Percentiles rank a stretch among this genome's conserved stretches.
Conservation (phyloP, 495 filamentous ascomycete species). For the Penicillium lividum region DNA sequence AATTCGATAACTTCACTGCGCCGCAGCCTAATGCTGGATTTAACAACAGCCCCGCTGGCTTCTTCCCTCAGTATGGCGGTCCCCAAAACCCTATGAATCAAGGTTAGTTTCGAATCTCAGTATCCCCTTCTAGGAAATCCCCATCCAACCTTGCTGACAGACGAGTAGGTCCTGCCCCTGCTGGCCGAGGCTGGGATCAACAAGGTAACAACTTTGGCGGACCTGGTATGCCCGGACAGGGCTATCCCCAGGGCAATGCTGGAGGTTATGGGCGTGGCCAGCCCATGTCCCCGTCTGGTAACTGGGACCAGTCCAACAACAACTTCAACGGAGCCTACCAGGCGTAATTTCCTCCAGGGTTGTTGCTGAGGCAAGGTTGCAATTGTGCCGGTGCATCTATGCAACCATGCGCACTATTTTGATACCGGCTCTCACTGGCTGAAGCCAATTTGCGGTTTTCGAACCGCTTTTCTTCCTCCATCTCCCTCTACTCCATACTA, state of each 20-base stretch:
- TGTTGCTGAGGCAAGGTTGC: slow-evolving; percentile 12
- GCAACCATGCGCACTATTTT: slow-evolving; percentile 1
- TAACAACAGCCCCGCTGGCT: slow-evolving; percentile 76
- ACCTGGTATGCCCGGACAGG: slow-evolving; percentile 59
- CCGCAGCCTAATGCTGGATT: slow-evolving; percentile 59
- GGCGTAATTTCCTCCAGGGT: slow-evolving; percentile 34
- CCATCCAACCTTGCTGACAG: slow-evolving; percentile 8
- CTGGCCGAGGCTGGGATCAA: slow-evolving; percentile 63
- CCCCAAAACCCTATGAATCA: slow-evolving; percentile 69
- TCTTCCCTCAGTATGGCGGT: slow-evolving; percentile 87
- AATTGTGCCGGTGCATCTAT: slow-evolving; percentile 11
- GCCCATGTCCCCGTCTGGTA: slow-evolving; percentile 66
- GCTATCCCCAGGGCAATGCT: slow-evolving; percentile 63
- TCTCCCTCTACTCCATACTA: slow-evolving; percentile 5
- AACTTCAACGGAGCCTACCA: slow-evolving; percentile 59
- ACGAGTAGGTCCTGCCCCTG: slow-evolving; percentile 55
- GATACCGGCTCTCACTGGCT: slow-evolving; percentile 17
- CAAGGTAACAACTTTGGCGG: slow-evolving; percentile 60
- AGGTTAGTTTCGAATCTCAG: slow-evolving; percentile 40
- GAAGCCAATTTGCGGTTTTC: slow-evolving; percentile 16
- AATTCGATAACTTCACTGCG: slow-evolving; percentile 80
- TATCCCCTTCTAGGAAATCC: slow-evolving; percentile 14
- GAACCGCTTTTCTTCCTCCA: slow-evolving; percentile 14
- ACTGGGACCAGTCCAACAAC: slow-evolving; percentile 64
- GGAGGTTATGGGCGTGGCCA: slow-evolving; percentile 84